A percentile compares a stretch with the other conserved stretches of the same genome.
Evolutionary conservation across 1,139 yeast genomes (phyloP).

Genomic region (Sugiyamaella xylanicola): DNA sequence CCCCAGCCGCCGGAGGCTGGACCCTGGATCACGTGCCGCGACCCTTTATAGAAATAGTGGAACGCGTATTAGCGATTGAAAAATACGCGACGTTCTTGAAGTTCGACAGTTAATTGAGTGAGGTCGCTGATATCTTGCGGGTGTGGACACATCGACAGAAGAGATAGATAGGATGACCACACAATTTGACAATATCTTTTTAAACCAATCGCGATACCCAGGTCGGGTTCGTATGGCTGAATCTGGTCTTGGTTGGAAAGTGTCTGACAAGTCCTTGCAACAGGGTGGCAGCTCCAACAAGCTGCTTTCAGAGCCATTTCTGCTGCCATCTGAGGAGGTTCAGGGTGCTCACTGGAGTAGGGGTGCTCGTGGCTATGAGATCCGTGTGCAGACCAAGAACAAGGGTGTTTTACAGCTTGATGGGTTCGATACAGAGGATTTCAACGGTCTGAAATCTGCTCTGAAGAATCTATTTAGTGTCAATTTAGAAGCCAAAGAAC

Average conservation of each 20-base stretch:
- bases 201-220: conserved; percentile 78
- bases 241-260: conserved; percentile 97
- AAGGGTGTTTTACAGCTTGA: conserved; percentile 85
- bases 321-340: conserved; percentile 83
- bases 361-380: conserved; percentile 88
- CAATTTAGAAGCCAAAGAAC: conserved; percentile 79
- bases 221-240: conserved; percentile 96
- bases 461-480: conserved; percentile 75
- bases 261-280: conserved; percentile 46
- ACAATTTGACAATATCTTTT: conserved; percentile 80
- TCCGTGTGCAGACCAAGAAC: conserved; percentile 85
- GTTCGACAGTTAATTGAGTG: not conserved
- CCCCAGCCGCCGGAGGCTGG: not conserved
- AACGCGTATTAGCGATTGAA: not conserved
- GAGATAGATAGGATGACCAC: conserved; percentile 37
- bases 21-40: not conserved
- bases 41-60: not conserved
- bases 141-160: no score
- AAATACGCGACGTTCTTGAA: not conserved
- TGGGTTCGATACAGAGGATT: conserved; percentile 86
- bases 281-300: conserved; percentile 56
- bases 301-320: conserved; percentile 63
- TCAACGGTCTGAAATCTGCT: conserved; percentile 77
- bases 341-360: conserved; percentile 87
- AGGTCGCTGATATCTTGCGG: no score